Base-by-base conservation (phyloP, 768 basidiomycete species). In the Clitopilus passeckerianus region DNA sequence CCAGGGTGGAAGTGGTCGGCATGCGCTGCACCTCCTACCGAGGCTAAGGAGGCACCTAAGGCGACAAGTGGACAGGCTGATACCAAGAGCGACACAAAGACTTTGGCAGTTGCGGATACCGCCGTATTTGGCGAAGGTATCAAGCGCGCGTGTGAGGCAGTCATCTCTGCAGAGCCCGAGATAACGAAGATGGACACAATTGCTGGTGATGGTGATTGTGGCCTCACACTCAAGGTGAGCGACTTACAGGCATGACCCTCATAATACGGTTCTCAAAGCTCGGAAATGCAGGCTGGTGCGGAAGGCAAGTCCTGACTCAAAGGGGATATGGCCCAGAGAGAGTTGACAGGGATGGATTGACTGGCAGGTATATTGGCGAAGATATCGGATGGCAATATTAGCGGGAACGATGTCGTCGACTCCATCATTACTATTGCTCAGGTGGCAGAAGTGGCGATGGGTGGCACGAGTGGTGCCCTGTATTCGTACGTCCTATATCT, bases 171-270 rank as follows among this genome's bases (percentile, higher is more conserved):
- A 7, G 95, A 98, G 70, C 85, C 90, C 1, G 93, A 95, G 64
- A 93, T 99, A 61, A 98, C 95, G 14, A 74, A 81, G 18, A 90
- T 93, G 86, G 96, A 99, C 70, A 87, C 83, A 59, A 88, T 98
- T 57, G 91, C 92, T 1, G 95, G 95, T 24, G 95, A 98, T 67
- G 95, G 95, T 5, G 82, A 84, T 63, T 82, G 80, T 59, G 82
- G 82, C 10, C 72, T 82, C 9, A 82, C 81, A 8, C 71, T 84
- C 34, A 81, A 82, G 74, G 78, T 78, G 59, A 16, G 58, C 41
- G 33, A 53, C 24, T 23, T 53, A 16, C 20, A 23, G 50, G 7
- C 30, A 23, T 18, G 7, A 5, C 8, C 9, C 33, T 20, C 27
- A 5, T 12, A 14, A n/a, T 56, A 22, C 37, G 6, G 43, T 34